Base-by-base conservation (phyloP, 2,329 filamentous ascomycete species). In the Xylariales sp. region DNA sequence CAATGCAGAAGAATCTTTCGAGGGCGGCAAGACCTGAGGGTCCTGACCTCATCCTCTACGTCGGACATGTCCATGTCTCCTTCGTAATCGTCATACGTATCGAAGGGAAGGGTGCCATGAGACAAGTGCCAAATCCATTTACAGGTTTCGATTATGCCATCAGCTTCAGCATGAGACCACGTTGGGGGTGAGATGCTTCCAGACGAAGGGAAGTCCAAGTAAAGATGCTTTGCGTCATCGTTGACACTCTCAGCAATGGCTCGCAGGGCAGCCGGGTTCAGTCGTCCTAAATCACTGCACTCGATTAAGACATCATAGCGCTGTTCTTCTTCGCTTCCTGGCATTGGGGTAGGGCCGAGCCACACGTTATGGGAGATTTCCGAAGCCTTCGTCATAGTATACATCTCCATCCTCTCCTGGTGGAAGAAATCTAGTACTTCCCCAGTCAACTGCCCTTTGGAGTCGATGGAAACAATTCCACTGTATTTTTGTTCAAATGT, bases 361-460 rank as follows among this genome's bases (percentile, higher is more conserved):
- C 84, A 97, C 18, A 97, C 88, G 55, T 96, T 96, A 48, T 78
- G 74, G 37, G 87, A 82, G 45, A 97, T 95, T 59, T 95, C 86
- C 0, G 89, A 89, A 4, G 90, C 84, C 51, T 80, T 80, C 10
- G 91, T 90, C 91, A 97, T 96, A 42, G 75, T 75, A 60, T 86
- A 89, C 91, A 98, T 97, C 65, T 98, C 93, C 34, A 78, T 64
- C 40, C 90, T 77, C 61, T 98, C 93, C 66, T 88, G 88, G 50
- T 86, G 83, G 56, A 88, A 87, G 57, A 98, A 93, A 60, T 97
- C 90, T 53, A 95, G 72, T 17, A 93, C 81, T 14, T 82, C 77
- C 19, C 86, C 87, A 0, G 88, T 94, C 51, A 83, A 65, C 28
- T 73, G 71, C 8, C 89, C 89, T 21, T 70, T 62, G 0, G 83